Evolutionary conservation across 1,284 basidiomycete genomes (phyloP), one percentile per base, ranked within the genome.

Genomic region (Trichosporon sp.): DNA sequence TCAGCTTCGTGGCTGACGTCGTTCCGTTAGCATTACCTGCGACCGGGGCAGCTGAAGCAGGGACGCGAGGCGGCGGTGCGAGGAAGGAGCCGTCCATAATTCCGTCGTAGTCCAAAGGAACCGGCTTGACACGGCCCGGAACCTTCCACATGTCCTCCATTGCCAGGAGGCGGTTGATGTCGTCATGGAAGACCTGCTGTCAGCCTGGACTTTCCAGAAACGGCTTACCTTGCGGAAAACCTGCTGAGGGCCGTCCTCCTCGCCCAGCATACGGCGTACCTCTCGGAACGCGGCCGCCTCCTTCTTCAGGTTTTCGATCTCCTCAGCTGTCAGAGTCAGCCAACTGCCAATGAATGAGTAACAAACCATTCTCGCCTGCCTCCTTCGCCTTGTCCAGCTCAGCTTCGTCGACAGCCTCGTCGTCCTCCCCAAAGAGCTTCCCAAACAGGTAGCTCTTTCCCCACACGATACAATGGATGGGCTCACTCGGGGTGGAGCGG

Each of bases 381-480:
- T 86, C 65, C 90, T 84, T 78, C 70, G 85, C 83, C 77, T 84
- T 76, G 74, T 84, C 83, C 69, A 85, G 76, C 81, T 86, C 81
- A 58, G 82, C 75, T 66, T 79, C 77, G 75, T 86, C 79, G 69
- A 74, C 71, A 62, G 79, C 75, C 74, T 83, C 91, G 60, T 94
- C 87, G 79, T 96, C 91, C 80, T 91, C 92, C 0, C 96, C 96
- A 76, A 97, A 98, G 6, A 98, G 83, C 83, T 98, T 94, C 94
- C 90, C 89, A 75, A 99, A 89, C n/a, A 99, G 89, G 85, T 98
- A 99, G 75, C 89, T 95, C 83, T 99, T 99, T 34, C 93, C 95
- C 97, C 97, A 99, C 0, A 98, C 96, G 68, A 99, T 98, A 79
- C 95, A 99, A 79, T 99, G 97, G 64, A 99, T 97, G 0, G 97